Evolutionary conservation across 257 asterid genomes (phyloP), one percentile per base, ranked within the genome.

Genomic region (Plectranthus barbatus): DNA sequence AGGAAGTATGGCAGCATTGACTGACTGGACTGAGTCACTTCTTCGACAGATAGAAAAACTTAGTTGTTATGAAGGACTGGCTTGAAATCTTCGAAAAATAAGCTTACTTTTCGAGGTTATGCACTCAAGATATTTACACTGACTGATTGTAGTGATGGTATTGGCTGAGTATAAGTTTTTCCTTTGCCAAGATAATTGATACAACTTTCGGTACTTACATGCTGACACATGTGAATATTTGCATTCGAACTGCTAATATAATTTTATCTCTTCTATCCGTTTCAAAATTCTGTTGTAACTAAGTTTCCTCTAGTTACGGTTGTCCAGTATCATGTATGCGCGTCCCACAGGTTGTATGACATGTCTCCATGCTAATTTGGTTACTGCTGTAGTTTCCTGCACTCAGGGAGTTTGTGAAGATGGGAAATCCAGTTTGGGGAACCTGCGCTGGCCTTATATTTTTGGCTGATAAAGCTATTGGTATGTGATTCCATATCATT

Each of bases 401-500:
- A 4, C 53, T 90, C 70, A 84, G 99, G 4, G 99, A 93, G 65
- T 93, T 90, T 72, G 99, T 90, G 12, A 80, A 84, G 73, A 74
- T 74, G 63, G 99, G 97, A 46, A 93, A 93, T 76, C 99, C 99
- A 0, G 97, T 93, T 17, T 90, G 99, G 99, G 99, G 99, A 58
- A 93, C 99, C 15, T 93, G 99, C 68, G 99, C 99, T 4, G 99
- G 99, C 59, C 95, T 93, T 62, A 93, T 93, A 44, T 93, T 93
- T 70, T 64, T 93, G 81, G 97, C 99, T 12, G 79, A 93, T 81
- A 93, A 66, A 76, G 96, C 97, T 62, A 67, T 60, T 50, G 99
- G 99, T 93, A 52, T 17, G 77, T 72, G 12, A 54, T 33, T 23
- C 21, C 13, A 19, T 61, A 26, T 64, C 34, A 6, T 49, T 51